Percentiles rank a stretch among this genome's conserved stretches.
phyloP scores from a whole-genome alignment of 371 early-diverging fungal species.

The Mortierella sp. region DNA sequence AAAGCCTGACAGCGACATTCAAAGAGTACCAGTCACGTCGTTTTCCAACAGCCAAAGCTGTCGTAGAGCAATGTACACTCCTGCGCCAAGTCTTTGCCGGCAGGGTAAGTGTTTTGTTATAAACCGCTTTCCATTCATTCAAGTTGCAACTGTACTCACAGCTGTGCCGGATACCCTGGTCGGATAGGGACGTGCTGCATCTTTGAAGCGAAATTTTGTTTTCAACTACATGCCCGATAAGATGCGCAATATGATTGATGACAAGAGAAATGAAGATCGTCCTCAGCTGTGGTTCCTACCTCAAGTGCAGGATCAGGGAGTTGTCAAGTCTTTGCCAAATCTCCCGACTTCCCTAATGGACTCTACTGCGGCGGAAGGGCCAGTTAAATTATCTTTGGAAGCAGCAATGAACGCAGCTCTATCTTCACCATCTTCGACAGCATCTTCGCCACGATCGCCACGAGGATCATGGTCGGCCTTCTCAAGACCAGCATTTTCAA shows the following conservation, averaged over 20 bases:
- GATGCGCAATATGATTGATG: conserved; percentile 36
- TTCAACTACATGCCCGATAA: conserved; percentile 54
- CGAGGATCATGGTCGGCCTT: conserved; percentile 34
- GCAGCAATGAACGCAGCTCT: conserved; percentile 2
- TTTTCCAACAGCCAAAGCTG: conserved; percentile 21
- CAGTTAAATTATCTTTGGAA: conserved; percentile 8
- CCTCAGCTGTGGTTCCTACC: conserved; percentile 48
- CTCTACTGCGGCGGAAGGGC: neutral
- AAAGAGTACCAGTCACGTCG: conserved; percentile 41
- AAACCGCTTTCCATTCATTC: no score
- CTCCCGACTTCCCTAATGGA: neutral
- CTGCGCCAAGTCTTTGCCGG: conserved; percentile 44
- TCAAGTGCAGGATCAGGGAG: conserved; percentile 29
- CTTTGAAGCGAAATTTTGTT: conserved; percentile 38
- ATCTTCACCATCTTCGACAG: conserved; percentile 5
- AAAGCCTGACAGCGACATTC: conserved; percentile 19
- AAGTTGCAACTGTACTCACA: no score
- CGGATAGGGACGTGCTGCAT: conserved; percentile 40
- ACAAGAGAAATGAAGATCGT: conserved; percentile 44
- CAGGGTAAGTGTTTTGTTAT: conserved; percentile 21
- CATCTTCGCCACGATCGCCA: conserved; percentile 26
- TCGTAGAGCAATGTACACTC: conserved; percentile 37
- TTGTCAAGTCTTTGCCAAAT: conserved; percentile 16
- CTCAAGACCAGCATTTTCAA: conserved; percentile 33
- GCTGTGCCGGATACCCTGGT: neutral